Evolutionary conservation across 139 green algal genomes (phyloP), one percentile per base, ranked within the genome.

Genomic region (Chlorella sp.): DNA sequence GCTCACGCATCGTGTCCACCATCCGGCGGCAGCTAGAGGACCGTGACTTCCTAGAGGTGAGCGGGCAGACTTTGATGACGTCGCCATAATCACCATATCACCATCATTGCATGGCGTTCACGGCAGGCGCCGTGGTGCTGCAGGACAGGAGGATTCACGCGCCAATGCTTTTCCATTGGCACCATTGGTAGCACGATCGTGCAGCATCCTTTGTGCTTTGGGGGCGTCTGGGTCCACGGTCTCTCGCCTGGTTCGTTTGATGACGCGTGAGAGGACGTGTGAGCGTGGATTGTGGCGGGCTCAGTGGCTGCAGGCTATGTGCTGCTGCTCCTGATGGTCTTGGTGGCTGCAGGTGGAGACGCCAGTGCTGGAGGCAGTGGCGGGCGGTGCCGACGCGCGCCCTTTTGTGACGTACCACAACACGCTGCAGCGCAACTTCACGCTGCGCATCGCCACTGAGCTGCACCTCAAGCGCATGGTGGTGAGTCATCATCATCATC

Each of bases 371-470:
- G 87, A 98, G 79, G 74, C 77, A 1, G 69, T 82, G 3, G 89
- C 94, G 3, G 93, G 95, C 17, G 95, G 95, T 24, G 95, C 95
- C 5, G 95, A 99, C 69, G 95, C 95, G 1, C 80, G 91, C 5
- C 95, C 95, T 1, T 98, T 99, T 76, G 74, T 90, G 4, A 99
- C 95, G 24, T 91, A 92, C 83, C 95, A 98, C 86, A 98, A 98
- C 74, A 85, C 91, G 0, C 83, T 99, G 63, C 72, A 77, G 22
- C 85, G 81, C 51, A 83, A 90, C 66, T 92, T 98, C 77, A 96
- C 89, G 10, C 78, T 99, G 71, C 88, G 95, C 69, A 99, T 99
- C 72, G 95, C 95, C 31, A 98, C 95, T 0, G 95, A 99, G 91
- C 86, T 99, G 75, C 94, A 98, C 76, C 89, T 99, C 5, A 99